These are phyloP conservation scores for Coprinopsis strossmayeri DNA, from an alignment of 768 basidiomycete genomes.

Conservation along the genomic window DNA sequence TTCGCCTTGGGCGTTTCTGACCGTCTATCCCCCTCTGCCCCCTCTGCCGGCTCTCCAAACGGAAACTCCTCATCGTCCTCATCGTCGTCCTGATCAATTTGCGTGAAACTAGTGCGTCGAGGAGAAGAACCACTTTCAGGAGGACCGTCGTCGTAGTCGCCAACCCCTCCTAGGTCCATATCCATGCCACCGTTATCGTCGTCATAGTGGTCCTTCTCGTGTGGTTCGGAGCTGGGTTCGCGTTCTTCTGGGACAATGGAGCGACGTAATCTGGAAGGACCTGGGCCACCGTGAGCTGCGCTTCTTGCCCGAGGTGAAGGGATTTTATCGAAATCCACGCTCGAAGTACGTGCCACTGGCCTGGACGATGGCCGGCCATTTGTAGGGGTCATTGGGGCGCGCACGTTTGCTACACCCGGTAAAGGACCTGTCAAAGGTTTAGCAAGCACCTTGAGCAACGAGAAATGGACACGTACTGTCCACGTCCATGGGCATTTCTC, in stretches of 20 bases:
- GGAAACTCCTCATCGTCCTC: constrained; percentile 31
- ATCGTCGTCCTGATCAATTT: constrained; percentile 43
- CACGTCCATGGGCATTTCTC: constrained; percentile 76
- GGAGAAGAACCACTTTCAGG: constrained; percentile 19
- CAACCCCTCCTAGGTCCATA: constrained; percentile 17
- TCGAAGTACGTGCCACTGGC: constrained; percentile 43
- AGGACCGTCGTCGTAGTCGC: constrained; percentile 22
- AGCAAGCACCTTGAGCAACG: neutral
- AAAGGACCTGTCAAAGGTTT: constrained; percentile 28
- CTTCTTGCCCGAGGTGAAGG: constrained; percentile 47
- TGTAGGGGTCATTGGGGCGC: constrained; percentile 35
- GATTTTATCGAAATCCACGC: constrained; percentile 55
- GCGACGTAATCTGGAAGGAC: constrained; percentile 33
- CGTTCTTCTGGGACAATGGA: constrained; percentile 26
- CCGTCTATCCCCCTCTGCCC: constrained; percentile 27
- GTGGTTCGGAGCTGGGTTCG: constrained; percentile 23
- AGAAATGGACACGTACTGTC: constrained; percentile 45
- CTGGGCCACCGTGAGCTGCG: constrained; percentile 30
- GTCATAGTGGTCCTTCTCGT: constrained; percentile 23
- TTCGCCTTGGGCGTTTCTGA: constrained; percentile 23
- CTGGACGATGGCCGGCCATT: constrained; percentile 35
- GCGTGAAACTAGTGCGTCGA: constrained; percentile 38
- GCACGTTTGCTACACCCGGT: constrained; percentile 33
- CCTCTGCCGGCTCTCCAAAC: constrained; percentile 14
- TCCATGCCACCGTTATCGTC: constrained; percentile 20